Conservation (phyloP, 192 early-diverging fungal genomes). For the Linderina pennispora region DNA sequence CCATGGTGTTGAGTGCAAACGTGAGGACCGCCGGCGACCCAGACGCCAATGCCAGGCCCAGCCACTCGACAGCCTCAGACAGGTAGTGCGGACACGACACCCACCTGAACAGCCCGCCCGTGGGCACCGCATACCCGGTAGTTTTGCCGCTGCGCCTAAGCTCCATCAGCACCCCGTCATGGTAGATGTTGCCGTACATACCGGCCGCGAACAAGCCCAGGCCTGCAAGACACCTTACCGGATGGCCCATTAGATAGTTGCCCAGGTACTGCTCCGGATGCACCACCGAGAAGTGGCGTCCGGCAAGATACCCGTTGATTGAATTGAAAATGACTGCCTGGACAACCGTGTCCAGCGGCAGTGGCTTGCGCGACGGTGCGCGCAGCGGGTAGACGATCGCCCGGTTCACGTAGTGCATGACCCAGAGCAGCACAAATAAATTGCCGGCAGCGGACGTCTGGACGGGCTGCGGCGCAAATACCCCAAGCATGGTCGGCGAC, state of each 20-base stretch:
- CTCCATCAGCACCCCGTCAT: slow-evolving; percentile 29
- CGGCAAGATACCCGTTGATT: slow-evolving; percentile 44
- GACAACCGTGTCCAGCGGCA: slow-evolving; percentile 36
- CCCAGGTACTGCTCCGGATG: no score
- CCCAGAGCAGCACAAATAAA: slow-evolving; percentile 15
- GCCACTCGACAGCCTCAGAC: slow-evolving; percentile 45
- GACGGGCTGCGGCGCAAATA: neutral
- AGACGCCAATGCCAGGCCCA: slow-evolving; percentile 32
- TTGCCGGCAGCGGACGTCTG: neutral
- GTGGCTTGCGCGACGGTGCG: slow-evolving; percentile 31
- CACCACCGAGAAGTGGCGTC: slow-evolving; percentile 31
- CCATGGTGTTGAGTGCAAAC: slow-evolving; percentile 24
- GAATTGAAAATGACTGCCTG: slow-evolving; percentile 30
- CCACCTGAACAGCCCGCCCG: slow-evolving; percentile 25
- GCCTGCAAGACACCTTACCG: neutral
- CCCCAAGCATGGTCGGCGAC: no score
- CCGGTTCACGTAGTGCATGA: slow-evolving; percentile 36
- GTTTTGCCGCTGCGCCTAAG: slow-evolving; percentile 6
- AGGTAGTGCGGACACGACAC: slow-evolving; percentile 48
- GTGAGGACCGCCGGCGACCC: slow-evolving; percentile 37
- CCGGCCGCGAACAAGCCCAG: slow-evolving; percentile 18
- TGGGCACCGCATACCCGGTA: slow-evolving; percentile 25
- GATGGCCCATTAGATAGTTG: neutral
- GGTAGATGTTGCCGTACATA: slow-evolving; percentile 31
- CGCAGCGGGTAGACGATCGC: slow-evolving; percentile 37